A percentile compares a stretch with the other conserved stretches of the same genome.
phyloP scores from a whole-genome alignment of 2,329 filamentous ascomycete species.

The Curvularia sp. region DNA sequence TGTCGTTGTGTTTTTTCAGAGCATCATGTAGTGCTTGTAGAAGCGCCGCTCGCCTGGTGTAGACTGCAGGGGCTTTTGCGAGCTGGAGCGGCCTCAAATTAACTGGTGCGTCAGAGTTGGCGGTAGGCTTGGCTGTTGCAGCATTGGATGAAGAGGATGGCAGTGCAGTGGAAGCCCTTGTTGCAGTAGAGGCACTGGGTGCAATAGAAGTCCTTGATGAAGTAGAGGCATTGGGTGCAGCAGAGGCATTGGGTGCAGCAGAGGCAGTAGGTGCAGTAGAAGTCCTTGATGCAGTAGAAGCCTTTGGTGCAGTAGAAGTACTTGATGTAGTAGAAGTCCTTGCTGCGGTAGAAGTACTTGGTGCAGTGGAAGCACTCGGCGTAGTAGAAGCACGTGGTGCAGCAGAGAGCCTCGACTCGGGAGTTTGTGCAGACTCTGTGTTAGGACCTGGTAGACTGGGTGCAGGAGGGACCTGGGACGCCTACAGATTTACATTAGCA shows the following conservation, averaged over 20 bases:
- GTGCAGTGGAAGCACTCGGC: conserved; percentile 15
- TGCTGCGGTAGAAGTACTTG: not conserved
- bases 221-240: conserved; percentile 12
- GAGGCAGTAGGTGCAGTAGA: not conserved
- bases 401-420: not conserved
- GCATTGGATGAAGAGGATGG: conserved; percentile 31
- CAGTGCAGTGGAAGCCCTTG: conserved; percentile 12
- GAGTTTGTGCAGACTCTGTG: conserved; percentile 10
- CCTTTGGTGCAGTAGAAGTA: conserved; percentile 18
- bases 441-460: conserved; percentile 15
- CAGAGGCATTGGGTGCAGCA: too few relatives aligned
- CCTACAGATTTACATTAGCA: conserved; percentile 21
- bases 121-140: conserved; percentile 18
- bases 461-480: conserved; percentile 1
- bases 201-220: not conserved
- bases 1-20: conserved; percentile 70
- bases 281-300: too few relatives aligned
- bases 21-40: conserved; percentile 71
- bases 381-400: not conserved
- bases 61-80: conserved; percentile 55
- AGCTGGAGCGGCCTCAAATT: conserved; percentile 72
- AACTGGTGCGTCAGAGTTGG: conserved; percentile 53
- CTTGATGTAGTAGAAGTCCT: not conserved
- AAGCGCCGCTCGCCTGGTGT: conserved; percentile 42
- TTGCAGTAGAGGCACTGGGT: not conserved